Evolutionary conservation across 106 monocot species (phyloP).

Genomic region (Ottelia alismoides): DNA sequence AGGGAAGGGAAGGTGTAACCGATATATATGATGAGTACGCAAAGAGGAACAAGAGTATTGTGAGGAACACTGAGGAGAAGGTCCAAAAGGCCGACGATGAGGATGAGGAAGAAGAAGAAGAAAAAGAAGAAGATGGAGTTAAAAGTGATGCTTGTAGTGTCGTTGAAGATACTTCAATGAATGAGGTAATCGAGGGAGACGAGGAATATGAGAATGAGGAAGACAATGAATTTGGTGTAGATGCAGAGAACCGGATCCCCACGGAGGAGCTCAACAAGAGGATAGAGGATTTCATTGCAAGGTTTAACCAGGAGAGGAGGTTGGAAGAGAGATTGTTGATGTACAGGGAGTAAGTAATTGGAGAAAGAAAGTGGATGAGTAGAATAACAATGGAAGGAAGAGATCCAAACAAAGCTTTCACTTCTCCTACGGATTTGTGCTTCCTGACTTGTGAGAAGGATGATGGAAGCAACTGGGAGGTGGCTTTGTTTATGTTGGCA

Average conservation of each 20-base stretch:
- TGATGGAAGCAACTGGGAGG: too few species aligned
- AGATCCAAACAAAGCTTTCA: too few species aligned
- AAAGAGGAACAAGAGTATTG: background rate
- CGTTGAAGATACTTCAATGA: background rate
- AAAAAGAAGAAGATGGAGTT: background rate
- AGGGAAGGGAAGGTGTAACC: background rate
- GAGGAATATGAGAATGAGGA: background rate
- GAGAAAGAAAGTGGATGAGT: too few species aligned
- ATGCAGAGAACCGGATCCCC: background rate
- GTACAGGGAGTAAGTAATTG: too few species aligned
- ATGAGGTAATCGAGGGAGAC: background rate
- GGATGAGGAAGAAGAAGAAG: background rate
- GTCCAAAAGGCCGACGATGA: background rate
- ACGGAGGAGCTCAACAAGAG: slow-evolving; percentile 9
- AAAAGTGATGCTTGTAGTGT: background rate
- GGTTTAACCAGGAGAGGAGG: slow-evolving; percentile 6
- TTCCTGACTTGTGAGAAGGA: too few species aligned
- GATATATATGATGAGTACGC: slow-evolving; percentile 16
- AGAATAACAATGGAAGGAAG: too few species aligned
- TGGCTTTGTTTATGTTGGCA: too few species aligned
- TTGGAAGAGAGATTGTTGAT: slow-evolving; percentile 11
- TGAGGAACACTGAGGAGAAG: background rate
- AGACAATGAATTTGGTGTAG: background rate
- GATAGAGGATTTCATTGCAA: slow-evolving; percentile 19
- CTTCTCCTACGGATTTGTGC: too few species aligned